Base-by-base conservation (phyloP, 768 basidiomycete genomes). In the Collybia nuda region DNA sequence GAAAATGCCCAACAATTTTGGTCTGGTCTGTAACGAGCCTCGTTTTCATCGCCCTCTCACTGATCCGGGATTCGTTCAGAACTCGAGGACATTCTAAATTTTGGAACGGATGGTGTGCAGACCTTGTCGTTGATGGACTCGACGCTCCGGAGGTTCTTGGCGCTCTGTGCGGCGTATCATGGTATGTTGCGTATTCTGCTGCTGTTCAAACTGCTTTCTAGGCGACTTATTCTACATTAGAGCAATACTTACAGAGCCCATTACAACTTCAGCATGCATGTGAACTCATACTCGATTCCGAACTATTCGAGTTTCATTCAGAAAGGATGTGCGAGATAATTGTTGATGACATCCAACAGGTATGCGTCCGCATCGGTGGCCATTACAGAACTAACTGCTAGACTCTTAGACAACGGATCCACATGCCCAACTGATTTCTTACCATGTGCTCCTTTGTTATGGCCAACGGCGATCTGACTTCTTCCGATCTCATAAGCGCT, bases 231-330 rank as follows among this genome's bases (percentile, higher is more conserved):
- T 53, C 36, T 44, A 40, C 39, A 49, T 54, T 54, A 73, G 96
- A 97, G 61, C 81, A 86, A 61, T 98, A 91, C 67, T 76, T 98
- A 36, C 86, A 91, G 53, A 86, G 82, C 48, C 87, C 88, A 2
- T 67, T 88, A 21, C 93, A 96, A 59, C 77, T 98, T 40, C 83
- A 93, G 53, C 87, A 93, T 63, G 93, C 93, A 9, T 88, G 88
- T 57, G 72, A 79, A 36, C 68, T 88, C 24, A 71, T 98, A 11
- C 72, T 95, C 37, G 81, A 84, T 47, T 93, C 91, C 0, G 93
- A 95, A 61, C 78, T 98, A 36, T 97, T 98, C 60, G 67, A 80
- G 2, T 95, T 90, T 61, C 93, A 98, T 66, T 93, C 91, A 2
- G 93, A 94, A 62, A 76, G 96, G 28, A 95, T 95, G 90, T 82